These are phyloP conservation scores for Leccinum cinnamomeum DNA, from an alignment of 1,284 basidiomycete species.

Conservation along the genomic window DNA sequence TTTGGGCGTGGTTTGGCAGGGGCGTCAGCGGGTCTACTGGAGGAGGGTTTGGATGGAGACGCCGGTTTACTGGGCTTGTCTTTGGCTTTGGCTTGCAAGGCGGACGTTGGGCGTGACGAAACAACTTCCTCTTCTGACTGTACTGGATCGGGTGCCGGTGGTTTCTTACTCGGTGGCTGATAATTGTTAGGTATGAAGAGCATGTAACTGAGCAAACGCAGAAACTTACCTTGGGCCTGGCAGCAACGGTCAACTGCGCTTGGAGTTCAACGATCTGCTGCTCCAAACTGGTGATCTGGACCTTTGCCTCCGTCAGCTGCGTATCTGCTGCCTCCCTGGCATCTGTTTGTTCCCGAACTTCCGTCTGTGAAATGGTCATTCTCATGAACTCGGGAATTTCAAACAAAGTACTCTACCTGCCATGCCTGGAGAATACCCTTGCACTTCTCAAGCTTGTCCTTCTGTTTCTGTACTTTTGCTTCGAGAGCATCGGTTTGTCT, in stretches of 20 bases:
- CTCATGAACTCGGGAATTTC: not conserved
- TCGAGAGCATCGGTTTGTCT: conserved; percentile 20
- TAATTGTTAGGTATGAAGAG: not conserved
- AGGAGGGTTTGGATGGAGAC: conserved; percentile 20
- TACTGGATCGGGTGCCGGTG: conserved; percentile 1
- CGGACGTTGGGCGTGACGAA: conserved; percentile 12
- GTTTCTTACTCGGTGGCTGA: conserved; percentile 24
- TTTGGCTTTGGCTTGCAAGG: conserved; percentile 13
- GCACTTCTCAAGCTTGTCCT: conserved; percentile 44
- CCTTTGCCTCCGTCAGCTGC: conserved; percentile 32
- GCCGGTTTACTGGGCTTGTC: conserved; percentile 14
- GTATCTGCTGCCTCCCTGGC: conserved; percentile 35
- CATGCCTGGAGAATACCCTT: conserved; percentile 43
- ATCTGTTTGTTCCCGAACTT: conserved; percentile 36
- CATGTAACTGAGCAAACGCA: not conserved
- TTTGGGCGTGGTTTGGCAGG: conserved; percentile 26
- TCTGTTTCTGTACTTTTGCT: conserved; percentile 41
- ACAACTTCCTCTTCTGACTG: conserved; percentile 11
- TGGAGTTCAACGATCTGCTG: conserved; percentile 46
- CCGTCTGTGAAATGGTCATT: conserved; percentile 30
- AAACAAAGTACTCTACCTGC: conserved; percentile 38
- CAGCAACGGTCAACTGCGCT: conserved; percentile 38
- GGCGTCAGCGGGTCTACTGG: conserved; percentile 16
- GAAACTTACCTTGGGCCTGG: conserved; percentile 25
- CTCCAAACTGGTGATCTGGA: conserved; percentile 37